phyloP scores from a whole-genome alignment of 2,329 filamentous ascomycete species.

The Beauveria asiatica region DNA sequence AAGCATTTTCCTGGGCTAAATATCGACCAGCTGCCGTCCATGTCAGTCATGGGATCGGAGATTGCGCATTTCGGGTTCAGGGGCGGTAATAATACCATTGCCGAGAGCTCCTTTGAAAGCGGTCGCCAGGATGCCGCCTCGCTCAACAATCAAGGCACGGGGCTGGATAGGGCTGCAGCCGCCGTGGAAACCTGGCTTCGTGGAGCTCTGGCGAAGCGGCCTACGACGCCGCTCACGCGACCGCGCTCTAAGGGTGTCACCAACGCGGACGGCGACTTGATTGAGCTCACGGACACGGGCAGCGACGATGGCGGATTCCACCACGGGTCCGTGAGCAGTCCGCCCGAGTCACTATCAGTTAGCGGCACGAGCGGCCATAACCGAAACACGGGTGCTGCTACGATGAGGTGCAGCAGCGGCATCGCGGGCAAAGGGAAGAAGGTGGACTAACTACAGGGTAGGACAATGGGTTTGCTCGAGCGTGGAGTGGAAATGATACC shows the following conservation, averaged over 20 bases:
- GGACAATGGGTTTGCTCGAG: neutral
- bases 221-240: constrained; percentile 40
- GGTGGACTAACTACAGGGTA: constrained; percentile 27
- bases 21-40: constrained; percentile 58
- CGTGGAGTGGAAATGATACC: constrained; percentile 3
- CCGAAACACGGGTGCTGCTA: constrained; percentile 28
- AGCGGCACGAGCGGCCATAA: constrained; percentile 29
- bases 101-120: constrained; percentile 43
- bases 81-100: constrained; percentile 33
- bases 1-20: constrained; percentile 74
- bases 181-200: constrained; percentile 87
- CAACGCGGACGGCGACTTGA: constrained; percentile 50
- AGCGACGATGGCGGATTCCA: constrained; percentile 42
- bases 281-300: constrained; percentile 59
- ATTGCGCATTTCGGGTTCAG: constrained; percentile 49
- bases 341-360: constrained; percentile 24
- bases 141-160: constrained; percentile 38
- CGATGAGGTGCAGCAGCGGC: constrained; percentile 25
- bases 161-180: constrained; percentile 75
- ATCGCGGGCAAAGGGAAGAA: constrained; percentile 37
- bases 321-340: constrained; percentile 17
- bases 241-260: constrained; percentile 24
- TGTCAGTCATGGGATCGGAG: constrained; percentile 56
- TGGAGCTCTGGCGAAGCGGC: constrained; percentile 63
- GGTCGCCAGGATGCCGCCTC: constrained; percentile 35